Base-by-base conservation (phyloP, 1,284 basidiomycete species). In the Leccinum colubrinum region DNA sequence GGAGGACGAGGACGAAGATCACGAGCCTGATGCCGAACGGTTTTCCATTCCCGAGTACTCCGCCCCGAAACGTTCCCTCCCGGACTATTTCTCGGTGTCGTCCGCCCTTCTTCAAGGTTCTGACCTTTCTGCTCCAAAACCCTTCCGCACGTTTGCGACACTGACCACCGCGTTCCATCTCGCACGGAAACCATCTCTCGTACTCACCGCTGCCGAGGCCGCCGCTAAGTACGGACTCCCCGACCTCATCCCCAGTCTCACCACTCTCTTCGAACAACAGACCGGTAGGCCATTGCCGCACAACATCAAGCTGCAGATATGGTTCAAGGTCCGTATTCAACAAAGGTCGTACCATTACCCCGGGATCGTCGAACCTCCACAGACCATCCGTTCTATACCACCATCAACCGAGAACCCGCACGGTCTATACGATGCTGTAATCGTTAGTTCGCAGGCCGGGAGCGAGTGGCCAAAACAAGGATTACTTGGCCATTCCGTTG, bases 101-200 rank as follows among this genome's bases (percentile, higher is more conserved):
- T 33, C 3, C 3, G 6, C 57, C 2, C 64, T 60, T 7, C 17
- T 62, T 6, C 15, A 50, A 39, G 57, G 62, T 30, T 22, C 27
- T 1, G 4, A 33, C 14, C 58, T 58, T 14, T 4, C 25, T 22
- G 33, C 60, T 20, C 46, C 39, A 17, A 43, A 17, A 12, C 63
- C 64, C 5, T 43, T 39, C 22, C 3, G 17, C 3, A 65, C 55
- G 1, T 62, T 65, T 37, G 7, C 51, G 1, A 65, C 64, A 5
- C 6, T 20, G 2, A 65, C 55, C 1, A 60, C 54, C 0, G 33
- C 52, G 1, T 66, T 64, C 41, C 62, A 66, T 41, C 35, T 66
- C 6, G 35, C 55, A 9, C 25, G 7, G 3, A 58, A 64, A 22
- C 62, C 59, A 4, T 64, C 25, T 0, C 27, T 30, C 9, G 2